phyloP scores from a whole-genome alignment of 805 yeast species.

The Yamadazyma scolyti region DNA sequence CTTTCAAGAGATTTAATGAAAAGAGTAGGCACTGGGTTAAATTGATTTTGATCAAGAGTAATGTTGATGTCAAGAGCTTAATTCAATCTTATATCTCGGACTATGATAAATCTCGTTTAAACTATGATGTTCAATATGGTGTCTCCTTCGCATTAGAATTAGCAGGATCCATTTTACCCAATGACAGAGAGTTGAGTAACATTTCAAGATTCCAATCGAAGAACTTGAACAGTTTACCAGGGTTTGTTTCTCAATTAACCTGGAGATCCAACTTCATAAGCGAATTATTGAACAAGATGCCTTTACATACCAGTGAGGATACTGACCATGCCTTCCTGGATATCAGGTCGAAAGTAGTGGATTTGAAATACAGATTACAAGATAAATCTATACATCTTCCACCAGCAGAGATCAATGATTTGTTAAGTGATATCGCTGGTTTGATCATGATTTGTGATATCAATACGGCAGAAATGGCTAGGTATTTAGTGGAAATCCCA shows the following conservation, averaged over 20 bases:
- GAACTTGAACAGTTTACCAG: conserved; percentile 59
- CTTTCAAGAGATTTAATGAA: conserved; percentile 56
- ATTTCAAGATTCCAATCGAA: conserved; percentile 34
- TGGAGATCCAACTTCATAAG: conserved; percentile 53
- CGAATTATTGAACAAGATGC: conserved; percentile 27
- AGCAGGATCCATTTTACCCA: conserved; percentile 70
- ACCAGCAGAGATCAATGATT: conserved; percentile 29
- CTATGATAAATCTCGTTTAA: conserved; percentile 25
- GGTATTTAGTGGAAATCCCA: conserved; percentile 64
- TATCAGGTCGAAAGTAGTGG: conserved; percentile 22
- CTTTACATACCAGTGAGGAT: conserved; percentile 23
- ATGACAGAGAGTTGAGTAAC: conserved; percentile 61
- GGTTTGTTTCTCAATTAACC: conserved; percentile 71
- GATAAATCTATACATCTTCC: conserved; percentile 12
- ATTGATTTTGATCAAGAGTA: conserved; percentile 52
- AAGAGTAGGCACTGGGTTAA: conserved; percentile 68
- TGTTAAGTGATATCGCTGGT: conserved; percentile 45
- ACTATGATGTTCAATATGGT: conserved; percentile 58
- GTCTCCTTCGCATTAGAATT: conserved; percentile 86
- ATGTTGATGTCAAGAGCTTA: conserved; percentile 73
- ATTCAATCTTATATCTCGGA: conserved; percentile 70
- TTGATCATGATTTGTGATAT: conserved; percentile 27
- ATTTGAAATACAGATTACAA: conserved; percentile 8
- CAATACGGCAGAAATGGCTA: conserved; percentile 44
- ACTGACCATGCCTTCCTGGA: conserved; percentile 23